Base-by-base conservation (phyloP, 495 filamentous ascomycete species). In the Melanomma pulvis-pyrius region DNA sequence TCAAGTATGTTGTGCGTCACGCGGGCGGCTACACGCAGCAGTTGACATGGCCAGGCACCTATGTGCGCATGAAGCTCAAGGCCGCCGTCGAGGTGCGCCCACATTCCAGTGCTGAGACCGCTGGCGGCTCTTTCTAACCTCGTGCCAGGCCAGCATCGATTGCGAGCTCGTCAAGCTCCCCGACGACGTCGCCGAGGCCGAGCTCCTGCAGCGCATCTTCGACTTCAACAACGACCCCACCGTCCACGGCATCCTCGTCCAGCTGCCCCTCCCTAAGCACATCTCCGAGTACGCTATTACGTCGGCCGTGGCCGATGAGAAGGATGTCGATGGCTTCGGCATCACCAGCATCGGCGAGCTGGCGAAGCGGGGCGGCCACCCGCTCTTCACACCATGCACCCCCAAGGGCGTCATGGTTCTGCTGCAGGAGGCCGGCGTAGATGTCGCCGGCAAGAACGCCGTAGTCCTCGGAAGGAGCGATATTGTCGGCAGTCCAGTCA, bases 41-140 rank as follows among this genome's bases (percentile, higher is more conserved):
- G 58, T 68, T 69, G 58, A 71, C 65, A 12, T 52, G 26, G 39
- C 7, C 49, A 94, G 90, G 89, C 75, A 98, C 94, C 41, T 98
- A 98, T 90, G 93, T 98, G 76, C 92, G 92, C 79, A 98, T 98
- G 94, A 98, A 98, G 80, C 77, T 97, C 72, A 98, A 97, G 82
- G 94, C 94, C 60, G 94, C 94, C 29, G 84, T 93, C 76, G 93
- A 98, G 84, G 91, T 93, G 80, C n/a, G 52, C 19, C 8, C 25
- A 2, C 48, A 13, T 29, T 24, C 17, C 25, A 26, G 9, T 49
- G 11, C 19, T 2, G 28, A 44, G 8, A 15, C 39, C 39, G 12
- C 46, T 2, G 15, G 7, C 1, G 15, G 52, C 26, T 25, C n/a
- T 17, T 11, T 17, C 54, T 69, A 41, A 63, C 48, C 17, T 36